Base-by-base conservation (phyloP, 805 yeast genomes). In the Peterozyma xylosa region DNA sequence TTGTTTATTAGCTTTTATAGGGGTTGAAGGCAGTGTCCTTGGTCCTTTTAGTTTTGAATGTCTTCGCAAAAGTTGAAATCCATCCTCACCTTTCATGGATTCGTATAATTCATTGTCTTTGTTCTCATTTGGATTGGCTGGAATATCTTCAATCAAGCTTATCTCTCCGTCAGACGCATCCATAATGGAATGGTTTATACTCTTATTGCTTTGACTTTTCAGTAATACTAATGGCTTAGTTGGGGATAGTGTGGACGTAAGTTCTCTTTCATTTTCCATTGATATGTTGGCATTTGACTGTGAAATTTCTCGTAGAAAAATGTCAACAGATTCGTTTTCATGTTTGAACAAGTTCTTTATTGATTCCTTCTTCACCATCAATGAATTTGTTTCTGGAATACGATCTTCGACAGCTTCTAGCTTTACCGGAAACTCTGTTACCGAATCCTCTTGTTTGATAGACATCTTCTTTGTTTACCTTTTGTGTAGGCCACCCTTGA, bases 301-400 rank as follows among this genome's bases (percentile, higher is more conserved):
- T 41, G 37, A 45, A 18, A 58, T 54, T 41, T 60, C 65, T 47
- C 59, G 58, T 15, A 68, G 45, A 11, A 68, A 54, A 38, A 66
- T 68, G 41, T 67, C 71, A 10, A 67, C 71, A 1, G 71, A 66
- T 39, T 60, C 62, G 47, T 60, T 59, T 13, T 59, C 59, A 33
- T 51, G 45, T 30, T 48, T 54, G 50, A 62, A 58, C 17, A 58
- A 15, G 27, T 48, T 35, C n/a, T 21, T n/a, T 17, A 33, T 21
- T 14, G 29, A n/a, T 11, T 13, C 14, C 17, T 35, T 36, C 14
- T 42, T 35, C 17, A 36, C 37, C 29, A 29, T 33, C 18, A 37
- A 15, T 16, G 37, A 42, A 14, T 36, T 42, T 36, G 37, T 37
- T 5, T 42, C 33, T 18, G 21, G 11, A 11, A 33, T 37, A 13